Conservation (phyloP, 805 yeast species). For the Wickerhamomyces queroliae region DNA sequence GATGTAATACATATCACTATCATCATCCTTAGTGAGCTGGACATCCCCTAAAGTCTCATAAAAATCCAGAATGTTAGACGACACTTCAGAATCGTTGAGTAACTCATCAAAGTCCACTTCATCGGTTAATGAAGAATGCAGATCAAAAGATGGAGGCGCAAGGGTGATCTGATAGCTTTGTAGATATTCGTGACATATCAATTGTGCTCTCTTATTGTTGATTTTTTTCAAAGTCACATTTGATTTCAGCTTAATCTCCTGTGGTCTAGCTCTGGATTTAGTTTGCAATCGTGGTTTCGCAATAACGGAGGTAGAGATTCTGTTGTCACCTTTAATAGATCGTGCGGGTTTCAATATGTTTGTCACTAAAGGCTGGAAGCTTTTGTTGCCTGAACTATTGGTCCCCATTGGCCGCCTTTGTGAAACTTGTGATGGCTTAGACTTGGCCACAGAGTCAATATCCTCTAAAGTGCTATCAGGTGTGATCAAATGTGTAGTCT, state of each 20-base stretch:
- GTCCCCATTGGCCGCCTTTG: too few species aligned
- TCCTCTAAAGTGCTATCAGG: neutral
- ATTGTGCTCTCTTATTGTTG: neutral
- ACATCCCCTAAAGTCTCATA: neutral
- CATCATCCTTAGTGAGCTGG: neutral
- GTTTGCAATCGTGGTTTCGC: too few species aligned
- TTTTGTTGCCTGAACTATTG: neutral
- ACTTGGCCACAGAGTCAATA: neutral
- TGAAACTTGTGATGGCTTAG: neutral
- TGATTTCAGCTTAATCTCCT: too few species aligned
- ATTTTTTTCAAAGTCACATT: neutral
- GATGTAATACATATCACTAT: neutral
- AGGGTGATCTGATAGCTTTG: neutral
- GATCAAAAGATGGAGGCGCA: neutral
- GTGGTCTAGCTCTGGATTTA: too few species aligned
- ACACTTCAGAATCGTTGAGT: neutral
- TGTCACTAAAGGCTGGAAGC: too few species aligned
- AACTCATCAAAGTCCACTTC: neutral
- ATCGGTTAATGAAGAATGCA: too few species aligned
- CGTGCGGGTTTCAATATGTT: too few species aligned
- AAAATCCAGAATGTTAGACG: neutral
- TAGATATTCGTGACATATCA: neutral
- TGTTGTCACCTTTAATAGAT: too few species aligned
- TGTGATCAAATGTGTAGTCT: neutral
- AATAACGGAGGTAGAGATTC: too few species aligned